Conservation (phyloP, 202 grass and related monocot genomes). For the Hordeum pubiflorum region DNA sequence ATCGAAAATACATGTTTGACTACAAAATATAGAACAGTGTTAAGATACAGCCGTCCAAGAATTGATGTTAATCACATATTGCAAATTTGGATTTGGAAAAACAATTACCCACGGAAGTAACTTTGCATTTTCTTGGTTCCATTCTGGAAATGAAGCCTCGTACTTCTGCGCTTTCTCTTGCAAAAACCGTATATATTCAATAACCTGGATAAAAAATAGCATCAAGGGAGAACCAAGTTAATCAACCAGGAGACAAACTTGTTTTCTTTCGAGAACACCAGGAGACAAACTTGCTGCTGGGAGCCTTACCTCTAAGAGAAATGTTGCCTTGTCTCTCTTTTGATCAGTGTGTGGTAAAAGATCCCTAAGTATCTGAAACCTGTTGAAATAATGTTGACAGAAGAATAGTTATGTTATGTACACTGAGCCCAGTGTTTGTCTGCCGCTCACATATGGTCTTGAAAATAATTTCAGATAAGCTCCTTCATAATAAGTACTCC, state of each 20-base stretch:
- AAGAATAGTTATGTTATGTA: background rate
- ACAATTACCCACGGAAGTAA: conserved; percentile 84
- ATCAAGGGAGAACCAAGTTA: conserved; percentile 17
- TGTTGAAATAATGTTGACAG: conserved; percentile 28
- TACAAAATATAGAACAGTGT: conserved; percentile 50
- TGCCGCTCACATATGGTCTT: background rate
- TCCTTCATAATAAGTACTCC: background rate
- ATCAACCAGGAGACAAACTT: background rate
- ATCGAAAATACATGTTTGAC: conserved; percentile 98
- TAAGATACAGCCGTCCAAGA: conserved; percentile 30
- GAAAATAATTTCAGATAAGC: background rate
- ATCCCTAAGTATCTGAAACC: conserved; percentile 99
- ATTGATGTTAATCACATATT: conserved; percentile 13
- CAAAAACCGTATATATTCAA: conserved; percentile 92
- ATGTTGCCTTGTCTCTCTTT: conserved; percentile 98
- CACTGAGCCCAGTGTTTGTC: background rate
- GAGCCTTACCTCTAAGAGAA: conserved; percentile 80
- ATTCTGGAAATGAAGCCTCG: conserved; percentile 64
- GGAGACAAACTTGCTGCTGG: background rate
- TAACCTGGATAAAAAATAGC: conserved; percentile 58
- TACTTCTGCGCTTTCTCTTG: conserved; percentile 88
- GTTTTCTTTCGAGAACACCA: background rate
- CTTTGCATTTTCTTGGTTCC: conserved; percentile 88
- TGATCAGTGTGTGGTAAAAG: conserved; percentile 93
- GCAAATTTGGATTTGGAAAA: conserved; percentile 10